A percentile compares a stretch with the other conserved stretches of the same genome.
Conservation (phyloP, 2,329 filamentous ascomycete genomes). For the Clonostachys chloroleuca region DNA sequence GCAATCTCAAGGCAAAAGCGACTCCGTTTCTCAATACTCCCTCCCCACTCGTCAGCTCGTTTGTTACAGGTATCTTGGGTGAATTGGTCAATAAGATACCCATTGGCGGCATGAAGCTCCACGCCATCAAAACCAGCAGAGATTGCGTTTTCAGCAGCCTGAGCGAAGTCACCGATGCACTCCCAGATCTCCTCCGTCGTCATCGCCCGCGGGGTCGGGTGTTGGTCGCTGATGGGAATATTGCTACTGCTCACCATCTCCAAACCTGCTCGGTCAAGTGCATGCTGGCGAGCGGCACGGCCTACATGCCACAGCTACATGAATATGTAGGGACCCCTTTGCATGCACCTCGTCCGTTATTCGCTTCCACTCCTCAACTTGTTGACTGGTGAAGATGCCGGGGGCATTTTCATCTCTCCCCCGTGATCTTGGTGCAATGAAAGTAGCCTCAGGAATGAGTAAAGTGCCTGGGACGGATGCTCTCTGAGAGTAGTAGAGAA, state of each 20-base stretch:
- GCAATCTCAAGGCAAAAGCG: conserved; percentile 52
- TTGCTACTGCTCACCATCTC: conserved; percentile 1
- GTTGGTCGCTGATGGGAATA: conserved; percentile 38
- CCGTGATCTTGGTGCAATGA: conserved; percentile 18
- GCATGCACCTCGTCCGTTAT: conserved; percentile 58
- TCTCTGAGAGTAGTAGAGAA: conserved; percentile 36
- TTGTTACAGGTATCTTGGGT: conserved; percentile 13
- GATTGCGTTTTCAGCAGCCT: conserved; percentile 14
- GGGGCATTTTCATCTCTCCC: conserved; percentile 31
- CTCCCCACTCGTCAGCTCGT: conserved; percentile 27
- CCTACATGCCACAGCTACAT: conserved; percentile 50
- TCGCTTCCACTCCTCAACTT: conserved; percentile 54
- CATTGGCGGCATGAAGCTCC: conserved; percentile 33
- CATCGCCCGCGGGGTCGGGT: conserved; percentile 30
- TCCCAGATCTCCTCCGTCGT: conserved; percentile 6
- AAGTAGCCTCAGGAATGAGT: conserved; percentile 39
- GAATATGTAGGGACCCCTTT: conserved; percentile 52
- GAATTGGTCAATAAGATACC: conserved; percentile 32
- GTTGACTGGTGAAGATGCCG: conserved; percentile 49
- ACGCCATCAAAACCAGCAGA: conserved; percentile 45
- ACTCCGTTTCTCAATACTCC: conserved; percentile 21
- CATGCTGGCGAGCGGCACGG: conserved; percentile 16
- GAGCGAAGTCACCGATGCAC: conserved; percentile 4
- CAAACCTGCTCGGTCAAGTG: neutral
- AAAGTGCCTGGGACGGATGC: conserved; percentile 29